phyloP scores from a whole-genome alignment of 1,284 basidiomycete species.

The Trichosporon sp. region DNA sequence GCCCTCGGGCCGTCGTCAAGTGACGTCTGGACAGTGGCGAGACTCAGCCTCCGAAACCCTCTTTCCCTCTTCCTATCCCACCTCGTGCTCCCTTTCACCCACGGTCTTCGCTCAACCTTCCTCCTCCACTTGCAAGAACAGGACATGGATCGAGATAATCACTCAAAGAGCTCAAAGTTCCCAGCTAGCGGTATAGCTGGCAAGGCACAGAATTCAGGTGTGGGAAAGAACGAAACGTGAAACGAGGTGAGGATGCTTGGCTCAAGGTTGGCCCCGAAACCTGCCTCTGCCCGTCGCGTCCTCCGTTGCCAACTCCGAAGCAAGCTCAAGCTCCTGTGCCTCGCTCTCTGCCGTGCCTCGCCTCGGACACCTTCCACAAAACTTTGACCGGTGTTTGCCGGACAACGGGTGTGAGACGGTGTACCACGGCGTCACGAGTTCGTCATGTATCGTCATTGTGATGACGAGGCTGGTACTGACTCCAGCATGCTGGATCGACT shows the following conservation, averaged over 20 bases:
- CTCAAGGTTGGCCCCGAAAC: conserved; percentile 9
- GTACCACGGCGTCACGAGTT: no score
- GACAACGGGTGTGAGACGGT: no score
- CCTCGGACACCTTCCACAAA: conserved; percentile 8
- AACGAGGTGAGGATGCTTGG: not conserved
- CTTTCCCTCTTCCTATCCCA: not conserved
- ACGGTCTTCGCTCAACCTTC: not conserved
- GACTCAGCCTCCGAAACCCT: conserved; percentile 6
- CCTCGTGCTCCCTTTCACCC: not conserved
- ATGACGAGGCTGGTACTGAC: no score
- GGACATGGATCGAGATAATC: no score
- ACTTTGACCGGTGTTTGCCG: not conserved
- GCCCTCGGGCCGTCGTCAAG: not conserved
- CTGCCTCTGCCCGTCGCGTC: not conserved
- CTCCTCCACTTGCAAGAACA: no score
- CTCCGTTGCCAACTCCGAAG: not conserved
- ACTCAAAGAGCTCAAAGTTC: no score
- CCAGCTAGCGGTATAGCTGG: no score
- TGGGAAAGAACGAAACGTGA: not conserved
- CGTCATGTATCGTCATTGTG: no score
- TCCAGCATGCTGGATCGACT: no score
- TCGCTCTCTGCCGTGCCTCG: not conserved
- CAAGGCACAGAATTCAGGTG: no score
- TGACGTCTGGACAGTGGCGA: not conserved
- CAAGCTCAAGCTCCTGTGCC: not conserved